Conservation (phyloP, 352 stramenopile species). For the Globisporangium abappressorium region DNA sequence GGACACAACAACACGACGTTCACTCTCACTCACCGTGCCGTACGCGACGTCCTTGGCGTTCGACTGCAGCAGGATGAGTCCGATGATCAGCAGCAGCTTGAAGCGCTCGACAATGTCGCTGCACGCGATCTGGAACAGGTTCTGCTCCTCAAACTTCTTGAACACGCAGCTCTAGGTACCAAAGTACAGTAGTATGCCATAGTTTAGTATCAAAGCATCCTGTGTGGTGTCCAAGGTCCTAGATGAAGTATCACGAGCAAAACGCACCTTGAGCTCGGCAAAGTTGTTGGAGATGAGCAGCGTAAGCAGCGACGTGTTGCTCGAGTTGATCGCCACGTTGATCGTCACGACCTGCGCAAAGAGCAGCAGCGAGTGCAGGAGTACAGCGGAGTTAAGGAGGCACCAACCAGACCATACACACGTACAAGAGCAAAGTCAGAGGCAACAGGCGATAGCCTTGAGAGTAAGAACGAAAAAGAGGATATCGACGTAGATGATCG, state of each 20-base stretch:
- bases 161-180: conserved; percentile 88
- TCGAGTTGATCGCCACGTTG: conserved; percentile 96
- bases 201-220: not conserved
- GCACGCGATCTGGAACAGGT: conserved; percentile 98
- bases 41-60: conserved; percentile 68
- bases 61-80: conserved; percentile 93
- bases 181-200: not conserved
- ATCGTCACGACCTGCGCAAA: conserved; percentile 97
- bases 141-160: conserved; percentile 96
- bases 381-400: conserved; percentile 34
- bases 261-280: conserved; percentile 93
- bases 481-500: conserved; percentile 77
- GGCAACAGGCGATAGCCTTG: not conserved
- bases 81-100: conserved; percentile 96
- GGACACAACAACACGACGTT: not conserved
- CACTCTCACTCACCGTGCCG: conserved; percentile 59
- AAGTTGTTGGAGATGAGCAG: conserved; percentile 99
- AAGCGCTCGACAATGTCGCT: conserved; percentile 98
- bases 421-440: not conserved
- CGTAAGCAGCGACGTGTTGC: conserved; percentile 92
- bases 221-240: not conserved
- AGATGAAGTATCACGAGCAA: not conserved
- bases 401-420: not conserved
- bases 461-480: conserved; percentile 13
- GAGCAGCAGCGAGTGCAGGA: conserved; percentile 92